Evolutionary conservation across 192 early-diverging fungal species (phyloP).

Genomic region (Neocallimastix lanati): DNA sequence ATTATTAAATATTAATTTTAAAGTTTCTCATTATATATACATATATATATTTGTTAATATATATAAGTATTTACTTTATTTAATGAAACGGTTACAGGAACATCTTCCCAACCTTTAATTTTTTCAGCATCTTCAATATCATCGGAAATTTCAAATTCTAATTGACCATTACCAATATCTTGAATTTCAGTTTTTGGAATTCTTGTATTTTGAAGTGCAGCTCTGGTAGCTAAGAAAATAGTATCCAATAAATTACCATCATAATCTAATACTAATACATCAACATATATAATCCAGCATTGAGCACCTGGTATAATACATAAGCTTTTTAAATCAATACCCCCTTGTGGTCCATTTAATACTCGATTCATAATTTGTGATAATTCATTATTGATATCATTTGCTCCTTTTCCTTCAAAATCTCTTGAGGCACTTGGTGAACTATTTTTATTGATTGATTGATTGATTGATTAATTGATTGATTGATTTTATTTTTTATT

Average conservation of each 20-base stretch:
- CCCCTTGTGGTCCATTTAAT: constrained; percentile 61
- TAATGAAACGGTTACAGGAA: constrained; percentile 71
- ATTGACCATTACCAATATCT: constrained; percentile 54
- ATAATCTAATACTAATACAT: constrained; percentile 77
- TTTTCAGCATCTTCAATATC: constrained; percentile 65
- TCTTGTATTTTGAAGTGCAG: constrained; percentile 71
- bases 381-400: constrained; percentile 59
- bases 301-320: constrained; percentile 77
- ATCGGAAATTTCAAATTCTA: constrained; percentile 86
- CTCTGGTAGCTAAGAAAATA: constrained; percentile 67
- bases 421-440: constrained; percentile 67
- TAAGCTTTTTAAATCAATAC: constrained; percentile 65
- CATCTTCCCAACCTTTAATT: constrained; percentile 52
- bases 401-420: constrained; percentile 52
- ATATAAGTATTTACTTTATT: constrained; percentile 59
- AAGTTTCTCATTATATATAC: no score
- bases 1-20: no score
- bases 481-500: no score
- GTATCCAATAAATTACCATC: constrained; percentile 74
- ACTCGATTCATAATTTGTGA: constrained; percentile 64
- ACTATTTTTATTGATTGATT: constrained; percentile 9
- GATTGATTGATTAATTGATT: no score
- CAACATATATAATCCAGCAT: constrained; percentile 82
- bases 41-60: no score
- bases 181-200: constrained; percentile 72